Evolutionary conservation across 768 basidiomycete species (phyloP).

Genomic region (Cyclocybe aegerita): DNA sequence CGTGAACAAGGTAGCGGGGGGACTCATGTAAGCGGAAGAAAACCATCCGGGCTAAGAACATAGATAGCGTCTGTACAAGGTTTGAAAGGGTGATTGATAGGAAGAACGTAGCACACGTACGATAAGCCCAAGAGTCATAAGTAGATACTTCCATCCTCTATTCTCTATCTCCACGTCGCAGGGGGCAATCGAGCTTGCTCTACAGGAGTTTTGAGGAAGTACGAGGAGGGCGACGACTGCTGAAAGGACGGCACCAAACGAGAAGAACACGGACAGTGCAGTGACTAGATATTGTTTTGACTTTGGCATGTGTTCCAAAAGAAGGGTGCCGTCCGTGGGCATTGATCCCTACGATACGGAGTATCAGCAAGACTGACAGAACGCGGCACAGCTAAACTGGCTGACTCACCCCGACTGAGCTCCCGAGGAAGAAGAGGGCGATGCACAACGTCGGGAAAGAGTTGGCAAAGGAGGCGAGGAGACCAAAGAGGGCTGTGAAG

Average conservation of each 20-base stretch:
- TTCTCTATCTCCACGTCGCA: slow-evolving; percentile 76
- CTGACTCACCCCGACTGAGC: slow-evolving; percentile 83
- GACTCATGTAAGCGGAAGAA: slow-evolving; percentile 95
- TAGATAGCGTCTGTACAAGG: slow-evolving; percentile 67
- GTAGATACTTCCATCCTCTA: slow-evolving; percentile 86
- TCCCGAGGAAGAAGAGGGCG: slow-evolving; percentile 84
- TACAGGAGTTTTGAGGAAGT: slow-evolving; percentile 76
- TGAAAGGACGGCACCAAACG: slow-evolving; percentile 84
- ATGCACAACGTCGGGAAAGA: slow-evolving; percentile 72
- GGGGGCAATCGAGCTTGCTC: slow-evolving; percentile 24
- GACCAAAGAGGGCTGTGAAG: slow-evolving; percentile 87
- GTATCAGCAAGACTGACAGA: background rate
- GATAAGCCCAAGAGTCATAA: slow-evolving; percentile 74
- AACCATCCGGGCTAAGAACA: slow-evolving; percentile 85
- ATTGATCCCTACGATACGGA: slow-evolving; percentile 69
- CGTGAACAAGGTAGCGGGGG: slow-evolving; percentile 88
- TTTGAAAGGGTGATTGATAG: background rate
- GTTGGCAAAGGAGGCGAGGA: slow-evolving; percentile 71
- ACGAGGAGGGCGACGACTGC: slow-evolving; percentile 78
- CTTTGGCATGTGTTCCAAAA: slow-evolving; percentile 90
- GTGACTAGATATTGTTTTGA: slow-evolving; percentile 92
- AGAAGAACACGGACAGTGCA: slow-evolving; percentile 93
- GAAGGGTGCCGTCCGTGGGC: slow-evolving; percentile 94
- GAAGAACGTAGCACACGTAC: slow-evolving; percentile 51
- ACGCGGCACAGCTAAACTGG: background rate